Evolutionary conservation across 306 rosid species (phyloP), one percentile per base, ranked within the genome.

Genomic region (Fragaria ananassa): DNA sequence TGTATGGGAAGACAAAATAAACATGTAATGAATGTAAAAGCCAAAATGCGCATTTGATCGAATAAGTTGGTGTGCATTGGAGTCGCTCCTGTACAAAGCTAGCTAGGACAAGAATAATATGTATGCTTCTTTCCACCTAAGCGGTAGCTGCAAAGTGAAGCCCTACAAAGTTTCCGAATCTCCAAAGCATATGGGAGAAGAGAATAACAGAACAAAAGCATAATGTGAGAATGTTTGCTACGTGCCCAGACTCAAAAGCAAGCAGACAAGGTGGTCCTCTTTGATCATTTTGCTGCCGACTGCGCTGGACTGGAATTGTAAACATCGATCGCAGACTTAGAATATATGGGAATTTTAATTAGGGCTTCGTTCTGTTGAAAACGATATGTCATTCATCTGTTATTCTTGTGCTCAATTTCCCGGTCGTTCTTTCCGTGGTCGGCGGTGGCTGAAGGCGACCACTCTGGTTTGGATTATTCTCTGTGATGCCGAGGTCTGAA

Each of bases 221-320:
- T 8, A 10, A 61, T 27, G 41, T 61, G 31, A 29, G 15, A 61
- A 13, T 61, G n/a, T 29, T 14, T 1, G 42, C 41, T 6, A 29
- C 67, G 42, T 61, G 67, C 5, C 39, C 67, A 14, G 67, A 14
- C n/a, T 61, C 41, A 2, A 61, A 5, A 14, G 21, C 64, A 25
- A 25, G 42, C 67, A 61, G 41, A 61, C 42, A 61, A 29, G 6
- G n/a, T 61, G 67, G 67, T 61, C 67, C 42, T 61, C 41, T 61
- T 29, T 61, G 41, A 29, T 61, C 35, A 8, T 58, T n/a, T 58
- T 9, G 4, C 61, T n/a, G 56, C 56, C 41, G 7, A 37, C 7
- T 5, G 6, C 1, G 11, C 27, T 54, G 61, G 5, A 54, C 27
- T 8, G 61, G 27, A 21, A n/a, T n/a, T 54, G 11, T 54, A 8